A percentile compares a stretch with the other conserved stretches of the same genome.
phyloP scores from a whole-genome alignment of 2,329 filamentous ascomycete genomes.

The Chaetomium sp. region DNA sequence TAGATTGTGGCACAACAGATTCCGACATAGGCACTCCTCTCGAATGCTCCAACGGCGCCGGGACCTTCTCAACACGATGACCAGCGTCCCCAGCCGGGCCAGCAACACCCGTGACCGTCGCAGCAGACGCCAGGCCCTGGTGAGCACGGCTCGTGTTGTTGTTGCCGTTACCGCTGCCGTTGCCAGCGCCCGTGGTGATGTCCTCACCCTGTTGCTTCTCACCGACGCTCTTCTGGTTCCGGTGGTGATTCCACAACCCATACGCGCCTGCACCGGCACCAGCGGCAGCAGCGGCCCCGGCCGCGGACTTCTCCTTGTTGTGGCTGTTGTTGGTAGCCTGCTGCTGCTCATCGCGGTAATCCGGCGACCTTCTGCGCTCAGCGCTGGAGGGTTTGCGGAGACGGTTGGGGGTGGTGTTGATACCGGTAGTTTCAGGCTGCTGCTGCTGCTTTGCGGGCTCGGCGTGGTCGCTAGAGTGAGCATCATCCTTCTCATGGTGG shows the following conservation, averaged over 20 bases:
- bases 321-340: not conserved
- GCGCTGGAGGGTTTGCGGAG: slow-evolving; percentile 11
- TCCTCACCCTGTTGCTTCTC: not conserved
- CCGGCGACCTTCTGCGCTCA: not conserved
- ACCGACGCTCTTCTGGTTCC: slow-evolving; percentile 12
- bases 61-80: slow-evolving; percentile 1
- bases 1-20: not conserved
- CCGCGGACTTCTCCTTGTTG: slow-evolving; percentile 15
- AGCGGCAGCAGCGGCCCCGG: slow-evolving; percentile 14
- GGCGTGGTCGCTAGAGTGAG: not conserved
- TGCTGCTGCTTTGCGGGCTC: not conserved
- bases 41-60: slow-evolving; percentile 18
- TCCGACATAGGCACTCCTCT: slow-evolving; percentile 11
- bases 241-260: slow-evolving; percentile 12
- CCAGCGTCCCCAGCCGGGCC: not conserved
- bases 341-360: not conserved
- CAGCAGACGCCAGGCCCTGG: not conserved
- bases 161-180: no score
- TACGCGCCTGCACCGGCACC: slow-evolving; percentile 1
- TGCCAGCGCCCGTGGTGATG: not conserved
- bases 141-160: no score
- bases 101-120: not conserved
- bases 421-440: not conserved
- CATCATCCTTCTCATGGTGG: not conserved
- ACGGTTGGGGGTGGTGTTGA: not conserved